These are phyloP conservation scores for Sisymbrium irio DNA, from an alignment of 345 rosid genomes.

Conservation along the genomic window DNA sequence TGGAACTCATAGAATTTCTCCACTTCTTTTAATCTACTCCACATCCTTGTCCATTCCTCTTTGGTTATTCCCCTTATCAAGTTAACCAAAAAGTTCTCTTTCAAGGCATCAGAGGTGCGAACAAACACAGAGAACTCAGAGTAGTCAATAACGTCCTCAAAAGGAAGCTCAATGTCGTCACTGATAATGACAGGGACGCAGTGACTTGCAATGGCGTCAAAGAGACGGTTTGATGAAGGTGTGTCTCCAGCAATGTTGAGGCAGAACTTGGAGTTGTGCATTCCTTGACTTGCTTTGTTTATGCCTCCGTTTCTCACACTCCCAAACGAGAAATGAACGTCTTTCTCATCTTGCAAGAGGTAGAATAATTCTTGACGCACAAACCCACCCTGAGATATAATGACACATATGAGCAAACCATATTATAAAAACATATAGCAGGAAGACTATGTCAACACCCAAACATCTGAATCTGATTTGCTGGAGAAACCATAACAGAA, in stretches of 20 bases:
- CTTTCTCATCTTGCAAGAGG: slow-evolving; percentile 83
- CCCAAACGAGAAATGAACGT: slow-evolving; percentile 91
- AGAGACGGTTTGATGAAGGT: slow-evolving; percentile 92
- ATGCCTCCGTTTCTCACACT: slow-evolving; percentile 76
- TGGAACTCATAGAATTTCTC: slow-evolving; percentile 62
- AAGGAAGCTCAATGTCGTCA: slow-evolving; percentile 94
- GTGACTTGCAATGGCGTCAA: slow-evolving; percentile 95
- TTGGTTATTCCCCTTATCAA: slow-evolving; percentile 56
- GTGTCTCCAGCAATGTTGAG: slow-evolving; percentile 99
- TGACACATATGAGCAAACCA: neutral
- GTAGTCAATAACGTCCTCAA: slow-evolving; percentile 88
- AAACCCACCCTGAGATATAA: slow-evolving; percentile 66
- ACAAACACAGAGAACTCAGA: slow-evolving; percentile 85
- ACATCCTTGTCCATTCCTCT: slow-evolving; percentile 87
- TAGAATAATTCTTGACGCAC: slow-evolving; percentile 83
- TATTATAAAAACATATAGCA: neutral
- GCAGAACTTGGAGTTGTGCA: slow-evolving; percentile 91
- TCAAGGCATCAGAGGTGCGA: slow-evolving; percentile 76
- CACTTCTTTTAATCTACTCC: slow-evolving; percentile 62
- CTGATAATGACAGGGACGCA: slow-evolving; percentile 96
- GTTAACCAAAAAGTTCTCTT: slow-evolving; percentile 63
- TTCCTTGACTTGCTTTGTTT: slow-evolving; percentile 68
- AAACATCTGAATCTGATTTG: neutral
- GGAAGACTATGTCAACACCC: neutral
- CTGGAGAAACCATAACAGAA: neutral